Conservation (phyloP, 2,329 filamentous ascomycete genomes). For the Celoporthe dispersa region DNA sequence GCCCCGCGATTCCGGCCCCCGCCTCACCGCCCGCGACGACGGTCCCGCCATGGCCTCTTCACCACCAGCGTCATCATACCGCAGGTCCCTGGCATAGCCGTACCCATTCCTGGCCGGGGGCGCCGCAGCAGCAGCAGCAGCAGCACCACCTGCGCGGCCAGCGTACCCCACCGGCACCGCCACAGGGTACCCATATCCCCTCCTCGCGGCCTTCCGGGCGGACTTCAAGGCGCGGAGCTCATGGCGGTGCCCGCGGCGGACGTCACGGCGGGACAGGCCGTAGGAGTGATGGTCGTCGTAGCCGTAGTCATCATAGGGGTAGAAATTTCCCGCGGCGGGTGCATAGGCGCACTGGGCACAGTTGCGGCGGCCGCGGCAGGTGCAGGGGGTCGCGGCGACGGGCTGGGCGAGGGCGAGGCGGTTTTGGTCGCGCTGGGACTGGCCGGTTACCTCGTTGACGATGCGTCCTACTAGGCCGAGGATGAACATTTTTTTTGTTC, state of each 20-base stretch:
- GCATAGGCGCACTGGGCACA: slow-evolving; percentile 11
- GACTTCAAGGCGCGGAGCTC: neutral
- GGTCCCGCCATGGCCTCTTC: slow-evolving; percentile 1
- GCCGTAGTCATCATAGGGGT: neutral
- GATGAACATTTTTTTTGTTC: slow-evolving; percentile 24
- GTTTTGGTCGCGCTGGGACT: slow-evolving; percentile 6
- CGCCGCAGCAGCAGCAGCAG: neutral
- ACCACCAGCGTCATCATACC: neutral
- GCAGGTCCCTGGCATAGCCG: neutral
- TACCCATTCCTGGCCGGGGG: neutral
- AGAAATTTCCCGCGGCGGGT: neutral
- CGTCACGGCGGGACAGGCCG: neutral
- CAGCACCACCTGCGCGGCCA: neutral
- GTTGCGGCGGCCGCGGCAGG: slow-evolving; percentile 5
- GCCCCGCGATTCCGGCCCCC: neutral
- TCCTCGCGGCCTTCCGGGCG: neutral
- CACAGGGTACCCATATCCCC: neutral
- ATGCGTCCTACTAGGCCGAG: slow-evolving; percentile 17
- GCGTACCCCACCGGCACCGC: neutral
- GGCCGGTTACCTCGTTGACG: slow-evolving; percentile 14
- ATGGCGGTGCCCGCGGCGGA: slow-evolving; percentile 3
- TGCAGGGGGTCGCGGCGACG: neutral
- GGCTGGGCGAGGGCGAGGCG: neutral
- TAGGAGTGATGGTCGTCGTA: neutral
- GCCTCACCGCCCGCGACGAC: neutral